Base-by-base conservation (phyloP, 805 yeast genomes). In the Sugiyamaella qingdaonensis region DNA sequence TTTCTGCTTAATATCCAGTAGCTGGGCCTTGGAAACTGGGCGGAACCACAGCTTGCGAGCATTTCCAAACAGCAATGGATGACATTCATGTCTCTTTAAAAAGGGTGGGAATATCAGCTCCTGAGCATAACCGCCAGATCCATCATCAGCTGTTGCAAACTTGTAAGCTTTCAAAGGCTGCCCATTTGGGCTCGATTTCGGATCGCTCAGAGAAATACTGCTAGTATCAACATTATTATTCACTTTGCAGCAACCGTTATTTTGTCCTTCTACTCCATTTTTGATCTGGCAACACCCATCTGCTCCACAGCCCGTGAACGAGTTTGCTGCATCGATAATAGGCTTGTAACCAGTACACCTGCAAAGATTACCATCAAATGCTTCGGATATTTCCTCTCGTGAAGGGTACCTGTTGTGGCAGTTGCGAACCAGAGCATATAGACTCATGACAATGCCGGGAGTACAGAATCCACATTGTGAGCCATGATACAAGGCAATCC, bases 401-500 rank as follows among this genome's bases (percentile, higher is more conserved):
- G 73, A 63, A 4, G 73, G 73, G 10, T 56, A 57, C 33, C 68
- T 69, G 35, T 51, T 55, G 9, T 70, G 65, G 29, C 72, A 66
- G 33, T 73, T 66, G 33, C 79, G 64, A 24, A 76, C 59, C 48
- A 76, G 59, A 1, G 77, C 69, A 49, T 76, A 76, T 48, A 76
- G 57, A 36, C 76, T 72, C 80, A 76, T 76, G 9, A 76, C 78
- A 48, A 76, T 76, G 4, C 80, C 80, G 0, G 79, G 80, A 5
- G 80, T 76, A 56, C 80, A 76, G 58, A 75, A 76, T 2, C 80
- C 80, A 60, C 80, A 76, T 60, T 76, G 80, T 0, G 79, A 74
- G 4, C 80, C 80, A 52, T 76, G 79, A 57, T 73, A 73, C 51
- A 72, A 68, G 11, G 78, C 79, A 35, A 76, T 73, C 19, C 80